Evolutionary conservation across 345 rosid genomes (phyloP), one percentile per base, ranked within the genome.

Genomic region (Gossypium turneri): DNA sequence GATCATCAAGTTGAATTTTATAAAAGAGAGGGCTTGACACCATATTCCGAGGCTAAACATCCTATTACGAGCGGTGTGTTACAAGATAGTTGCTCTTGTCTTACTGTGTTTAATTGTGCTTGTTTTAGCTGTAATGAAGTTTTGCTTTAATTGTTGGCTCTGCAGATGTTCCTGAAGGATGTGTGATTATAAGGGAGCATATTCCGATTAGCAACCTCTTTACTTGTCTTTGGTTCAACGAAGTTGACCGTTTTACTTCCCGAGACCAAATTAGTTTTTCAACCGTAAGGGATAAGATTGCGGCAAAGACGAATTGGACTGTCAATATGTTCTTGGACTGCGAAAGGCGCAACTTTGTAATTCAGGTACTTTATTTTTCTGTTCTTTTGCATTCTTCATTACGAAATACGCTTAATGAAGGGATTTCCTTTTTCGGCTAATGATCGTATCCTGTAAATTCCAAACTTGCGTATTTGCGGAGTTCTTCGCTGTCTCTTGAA

Each of bases 131-230:
- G 34, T 55, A 51, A n/a, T 70, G 57, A 60, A 67, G 5, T 69
- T 80, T 34, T 51, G 7, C 44, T 70, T 72, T 58, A 44, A 12
- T 75, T 52, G 66, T 25, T 81, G 79, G 67, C 29, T 73, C 74
- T 88, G 85, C 90, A 96, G 99, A 96, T 86, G 97, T 96, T 70
- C 99, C 99, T 7, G 99, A 96, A 85, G 99, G 99, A 48, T 96
- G 99, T 66, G 99, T 93, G 47, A 84, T 96, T 52, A 79, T 96
- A 82, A 92, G 97, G 83, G 99, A 96, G 86, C 99, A 96, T 77
- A 85, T 90, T 75, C 97, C 99, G 6, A 86, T 96, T 29, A 88
- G 91, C 86, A 93, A 96, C 84, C 94, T 93, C 66, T 89, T 96
- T 61, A 82, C 93, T 38, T 96, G 99, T 63, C 99, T 96, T 74